Evolutionary conservation across 306 rosid species (phyloP).

Genomic region (Cucurbita argyrosperma): DNA sequence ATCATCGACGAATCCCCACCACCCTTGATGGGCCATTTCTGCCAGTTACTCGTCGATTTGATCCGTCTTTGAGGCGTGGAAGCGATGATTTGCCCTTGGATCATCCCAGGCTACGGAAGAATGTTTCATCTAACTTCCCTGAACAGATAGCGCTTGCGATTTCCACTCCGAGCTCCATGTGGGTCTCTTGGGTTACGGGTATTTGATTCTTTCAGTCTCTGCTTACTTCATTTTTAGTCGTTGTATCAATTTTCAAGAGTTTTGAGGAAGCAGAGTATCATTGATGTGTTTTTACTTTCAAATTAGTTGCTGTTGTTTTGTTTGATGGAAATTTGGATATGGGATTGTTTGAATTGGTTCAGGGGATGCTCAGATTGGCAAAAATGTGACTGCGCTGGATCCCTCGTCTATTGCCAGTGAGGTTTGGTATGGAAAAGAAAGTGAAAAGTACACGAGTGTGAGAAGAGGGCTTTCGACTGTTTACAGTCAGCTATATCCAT

Average conservation of each 20-base stretch:
- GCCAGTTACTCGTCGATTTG: conserved; percentile 57
- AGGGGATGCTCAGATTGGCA: conserved; percentile 85
- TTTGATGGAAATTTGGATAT: not conserved
- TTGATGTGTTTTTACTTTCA: not conserved
- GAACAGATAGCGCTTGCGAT: conserved; percentile 79
- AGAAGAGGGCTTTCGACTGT: conserved; percentile 45
- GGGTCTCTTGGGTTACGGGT: conserved; percentile 95
- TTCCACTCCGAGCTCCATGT: conserved; percentile 67
- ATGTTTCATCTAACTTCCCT: conserved; percentile 53
- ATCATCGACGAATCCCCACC: conserved; percentile 36
- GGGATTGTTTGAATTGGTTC: conserved; percentile 19
- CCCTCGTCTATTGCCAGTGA: conserved; percentile 55
- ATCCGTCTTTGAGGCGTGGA: conserved; percentile 46
- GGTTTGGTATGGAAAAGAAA: conserved; percentile 64
- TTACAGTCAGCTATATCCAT: conserved; percentile 77
- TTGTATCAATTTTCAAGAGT: not conserved
- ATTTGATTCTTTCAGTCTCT: not conserved
- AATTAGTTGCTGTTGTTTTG: not conserved
- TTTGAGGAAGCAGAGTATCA: not conserved
- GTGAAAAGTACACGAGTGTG: conserved; percentile 42
- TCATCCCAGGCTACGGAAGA: conserved; percentile 66
- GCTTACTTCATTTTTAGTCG: not conserved
- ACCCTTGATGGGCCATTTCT: conserved; percentile 76
- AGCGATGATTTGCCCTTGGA: conserved; percentile 87
- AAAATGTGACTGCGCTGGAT: conserved; percentile 49